Conservation (phyloP, 352 stramenopile genomes). For the Phytophthora pini region DNA sequence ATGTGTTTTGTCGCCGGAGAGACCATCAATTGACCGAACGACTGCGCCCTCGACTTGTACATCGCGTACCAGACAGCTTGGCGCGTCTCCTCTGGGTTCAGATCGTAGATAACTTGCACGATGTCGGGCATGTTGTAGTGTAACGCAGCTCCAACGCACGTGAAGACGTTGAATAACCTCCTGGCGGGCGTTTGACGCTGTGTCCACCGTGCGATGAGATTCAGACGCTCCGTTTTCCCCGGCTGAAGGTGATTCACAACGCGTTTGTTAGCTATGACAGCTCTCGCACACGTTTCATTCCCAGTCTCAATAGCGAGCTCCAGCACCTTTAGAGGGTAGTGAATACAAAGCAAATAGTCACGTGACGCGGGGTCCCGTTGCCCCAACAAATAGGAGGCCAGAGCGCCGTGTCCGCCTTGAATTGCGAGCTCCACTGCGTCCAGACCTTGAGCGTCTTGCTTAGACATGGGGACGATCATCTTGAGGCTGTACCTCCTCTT, state of each 20-base stretch:
- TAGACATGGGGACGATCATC: slow-evolving; percentile 11
- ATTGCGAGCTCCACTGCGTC: slow-evolving; percentile 14
- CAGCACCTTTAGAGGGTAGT: slow-evolving; percentile 20
- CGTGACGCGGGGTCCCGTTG: background rate
- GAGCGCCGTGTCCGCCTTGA: slow-evolving; percentile 6
- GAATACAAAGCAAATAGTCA: slow-evolving; percentile 7
- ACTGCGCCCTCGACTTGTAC: slow-evolving; percentile 1
- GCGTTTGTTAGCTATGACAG: slow-evolving; percentile 17
- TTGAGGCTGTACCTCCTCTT: slow-evolving; percentile 8
- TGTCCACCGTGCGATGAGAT: slow-evolving; percentile 17
- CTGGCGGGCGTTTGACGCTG: slow-evolving; percentile 10
- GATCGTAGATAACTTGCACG: slow-evolving; percentile 12
- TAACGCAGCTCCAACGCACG: slow-evolving; percentile 15
- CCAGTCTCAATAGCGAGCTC: slow-evolving; percentile 13
- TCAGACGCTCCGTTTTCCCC: slow-evolving; percentile 7
- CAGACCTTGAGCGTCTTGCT: slow-evolving; percentile 1
- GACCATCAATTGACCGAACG: background rate
- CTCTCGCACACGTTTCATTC: slow-evolving; percentile 7
- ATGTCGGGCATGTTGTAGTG: slow-evolving; percentile 10
- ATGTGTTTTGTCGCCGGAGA: background rate
- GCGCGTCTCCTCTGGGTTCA: slow-evolving; percentile 18
- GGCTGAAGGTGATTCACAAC: slow-evolving; percentile 10
- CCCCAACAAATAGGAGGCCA: slow-evolving; percentile 10
- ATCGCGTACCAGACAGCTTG: slow-evolving; percentile 19
- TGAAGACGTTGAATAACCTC: slow-evolving; percentile 23